Base-by-base conservation (phyloP, 2,329 filamentous ascomycete species). In the Calonectria multiphialidica region DNA sequence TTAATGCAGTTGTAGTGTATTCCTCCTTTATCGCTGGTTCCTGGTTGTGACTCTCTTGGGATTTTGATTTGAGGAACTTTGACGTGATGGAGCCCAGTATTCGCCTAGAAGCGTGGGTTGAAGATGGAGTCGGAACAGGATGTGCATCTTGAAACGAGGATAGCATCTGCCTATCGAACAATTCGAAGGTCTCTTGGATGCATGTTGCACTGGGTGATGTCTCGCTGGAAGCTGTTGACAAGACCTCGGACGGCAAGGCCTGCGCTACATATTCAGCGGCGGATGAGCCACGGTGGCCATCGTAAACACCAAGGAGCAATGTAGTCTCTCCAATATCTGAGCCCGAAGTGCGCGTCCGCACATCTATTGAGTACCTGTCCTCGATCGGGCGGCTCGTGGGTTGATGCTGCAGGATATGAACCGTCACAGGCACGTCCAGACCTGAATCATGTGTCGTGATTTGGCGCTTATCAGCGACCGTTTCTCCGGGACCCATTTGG, bases 211-310 rank as follows among this genome's bases (percentile, higher is more conserved):
- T 23, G 4, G 42, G n/a, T 21, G 49, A 13, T 5, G 15, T 16
- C 21, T 59, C 25, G 35, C 21, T 42, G 35, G 40, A 50, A n/a
- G 30, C 65, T 37, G 42, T 49, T 25, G 50, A 61, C 21, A 61
- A 49, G 15, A 67, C 21, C 42, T 61, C 65, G 5, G 65, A 59
- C 5, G 65, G 65, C 40, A 67, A n/a, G 42, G 50, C 42, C 30
- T 61, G 28, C 21, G 65, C 30, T 21, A 67, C 50, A 16, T 67
- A 40, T 1, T 44, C 53, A 8, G 65, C 65, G 7, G 65, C 65
- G n/a, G 65, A 25, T 9, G 53, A 67, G 40, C 65, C 65, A 10
- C 65, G 65, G 25, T 67, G 65, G 65, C 65, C 65, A 16, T 67
- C 65, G 23, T 67, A 67, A 42, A 67, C 65, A 25, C 65, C 65